Base-by-base conservation (phyloP, 345 rosid species). In the Salix viminalis region DNA sequence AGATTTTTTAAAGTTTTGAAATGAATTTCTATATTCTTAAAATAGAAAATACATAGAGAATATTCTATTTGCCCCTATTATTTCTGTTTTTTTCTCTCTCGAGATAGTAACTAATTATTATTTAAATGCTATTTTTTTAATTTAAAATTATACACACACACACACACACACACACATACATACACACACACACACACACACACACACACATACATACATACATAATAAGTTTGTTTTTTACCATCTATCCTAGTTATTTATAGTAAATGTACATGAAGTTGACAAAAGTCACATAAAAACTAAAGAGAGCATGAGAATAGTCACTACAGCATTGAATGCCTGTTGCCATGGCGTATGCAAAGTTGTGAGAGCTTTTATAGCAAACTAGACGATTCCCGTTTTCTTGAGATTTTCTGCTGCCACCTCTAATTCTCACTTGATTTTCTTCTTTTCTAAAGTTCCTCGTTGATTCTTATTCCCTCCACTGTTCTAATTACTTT, bases 401-500 rank as follows among this genome's bases (percentile, higher is more conserved):
- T 54, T 54, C 64, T 28, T 26, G 61, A 41, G 39, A 9, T 65
- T 69, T 6, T 24, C 58, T 46, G 60, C 58, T 7, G 58, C 3
- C 72, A 15, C 16, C 58, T 26, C 58, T 21, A 69, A 69, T 3
- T 56, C 26, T 56, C n/a, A 36, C 15, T 21, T 37, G 70, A 41
- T 44, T 42, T 24, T 26, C 72, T 44, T 61, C 32, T 73, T 23
- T 52, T 7, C 37, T 71, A 79, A 74, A 46, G n/a, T 14, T 62
- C 41, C 70, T 23, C 34, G 61, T 74, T 75, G 36, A 77, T 76
- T 72, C 77, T 62, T 64, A 52, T 84, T 73, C 79, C 77, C 70
- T 81, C 65, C 46, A 19, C n/a, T 44, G 65, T 76, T 76, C 75
- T 76, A 37, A 62, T 26, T 69, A 54, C 73, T 76, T 61, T 39